These are phyloP conservation scores for Pythium diclinum DNA, from an alignment of 352 stramenopile genomes.

Conservation along the genomic window DNA sequence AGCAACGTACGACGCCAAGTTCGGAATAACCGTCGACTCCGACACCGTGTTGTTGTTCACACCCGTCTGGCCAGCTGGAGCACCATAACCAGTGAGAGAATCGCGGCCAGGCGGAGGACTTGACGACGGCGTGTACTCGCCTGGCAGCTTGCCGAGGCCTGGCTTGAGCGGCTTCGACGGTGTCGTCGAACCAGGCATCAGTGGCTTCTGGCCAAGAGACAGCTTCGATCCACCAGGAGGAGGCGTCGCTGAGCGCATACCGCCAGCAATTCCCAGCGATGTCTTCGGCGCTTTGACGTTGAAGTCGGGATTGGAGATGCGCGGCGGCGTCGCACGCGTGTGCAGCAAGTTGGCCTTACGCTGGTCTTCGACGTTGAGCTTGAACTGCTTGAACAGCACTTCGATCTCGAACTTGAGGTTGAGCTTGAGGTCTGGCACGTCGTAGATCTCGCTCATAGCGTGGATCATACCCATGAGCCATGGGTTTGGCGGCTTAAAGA, in stretches of 20 bases:
- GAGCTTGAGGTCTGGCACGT: slow-evolving; percentile 99
- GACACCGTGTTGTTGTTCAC: slow-evolving; percentile 38
- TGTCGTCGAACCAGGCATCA: slow-evolving; percentile 31
- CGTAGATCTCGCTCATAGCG: slow-evolving; percentile 97
- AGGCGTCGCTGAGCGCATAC: slow-evolving; percentile 50
- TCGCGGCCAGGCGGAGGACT: slow-evolving; percentile 51
- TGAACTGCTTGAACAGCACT: slow-evolving; percentile 98
- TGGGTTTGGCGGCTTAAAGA: slow-evolving; percentile 98
- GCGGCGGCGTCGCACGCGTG: slow-evolving; percentile 86
- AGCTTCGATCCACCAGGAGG: slow-evolving; percentile 50
- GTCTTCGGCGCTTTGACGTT: slow-evolving; percentile 91
- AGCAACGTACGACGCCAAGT: slow-evolving; percentile 97
- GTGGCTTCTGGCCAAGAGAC: slow-evolving; percentile 28
- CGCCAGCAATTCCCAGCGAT: slow-evolving; percentile 13
- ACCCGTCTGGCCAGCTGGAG: not conserved
- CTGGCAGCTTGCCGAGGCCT: slow-evolving; percentile 30
- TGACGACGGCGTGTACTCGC: slow-evolving; percentile 46
- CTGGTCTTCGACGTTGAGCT: slow-evolving; percentile 95
- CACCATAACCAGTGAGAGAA: slow-evolving; percentile 24
- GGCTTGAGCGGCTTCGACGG: slow-evolving; percentile 54
- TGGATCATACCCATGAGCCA: slow-evolving; percentile 99
- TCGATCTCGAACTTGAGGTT: slow-evolving; percentile 99
- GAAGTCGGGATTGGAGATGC: slow-evolving; percentile 98
- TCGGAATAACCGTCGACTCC: slow-evolving; percentile 97
- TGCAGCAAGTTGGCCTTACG: slow-evolving; percentile 92